A percentile compares a stretch with the other conserved stretches of the same genome.
phyloP scores from a whole-genome alignment of 2,329 filamentous ascomycete species.

The Alternaria triticimaculans region DNA sequence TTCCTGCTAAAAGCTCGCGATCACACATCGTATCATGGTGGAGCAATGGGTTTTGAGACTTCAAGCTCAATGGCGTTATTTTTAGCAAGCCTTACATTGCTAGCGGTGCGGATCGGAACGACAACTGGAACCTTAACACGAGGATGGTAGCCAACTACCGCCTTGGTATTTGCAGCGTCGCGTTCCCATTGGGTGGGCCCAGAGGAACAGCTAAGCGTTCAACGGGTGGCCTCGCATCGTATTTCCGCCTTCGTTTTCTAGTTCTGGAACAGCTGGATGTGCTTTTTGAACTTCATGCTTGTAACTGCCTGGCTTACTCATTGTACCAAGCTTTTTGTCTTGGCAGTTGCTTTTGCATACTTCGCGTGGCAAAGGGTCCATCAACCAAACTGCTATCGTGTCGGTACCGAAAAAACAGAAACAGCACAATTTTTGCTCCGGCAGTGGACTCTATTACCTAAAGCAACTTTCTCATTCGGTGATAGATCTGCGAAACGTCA shows the following conservation, averaged over 20 bases:
- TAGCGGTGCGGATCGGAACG: constrained; percentile 9
- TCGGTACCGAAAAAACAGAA: background rate
- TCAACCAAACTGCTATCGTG: background rate
- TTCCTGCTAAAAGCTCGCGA: background rate
- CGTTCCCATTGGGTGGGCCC: background rate
- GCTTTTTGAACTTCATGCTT: background rate
- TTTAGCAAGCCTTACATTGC: background rate
- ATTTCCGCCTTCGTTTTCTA: background rate
- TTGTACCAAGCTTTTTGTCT: background rate
- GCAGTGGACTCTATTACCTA: background rate
- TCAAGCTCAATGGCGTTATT: background rate
- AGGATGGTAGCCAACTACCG: background rate
- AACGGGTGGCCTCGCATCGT: background rate
- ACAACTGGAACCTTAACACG: background rate
- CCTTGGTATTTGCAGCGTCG: background rate
- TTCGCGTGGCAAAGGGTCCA: background rate
- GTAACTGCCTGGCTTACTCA: background rate
- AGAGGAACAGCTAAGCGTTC: background rate
- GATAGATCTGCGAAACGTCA: background rate
- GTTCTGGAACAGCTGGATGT: background rate
- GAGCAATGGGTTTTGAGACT: background rate
- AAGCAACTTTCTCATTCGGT: background rate
- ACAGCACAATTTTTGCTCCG: background rate
- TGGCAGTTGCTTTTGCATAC: background rate
- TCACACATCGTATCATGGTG: background rate